phyloP scores from a whole-genome alignment of 2,329 filamentous ascomycete genomes.

The Pseudogymnoascus sp. region DNA sequence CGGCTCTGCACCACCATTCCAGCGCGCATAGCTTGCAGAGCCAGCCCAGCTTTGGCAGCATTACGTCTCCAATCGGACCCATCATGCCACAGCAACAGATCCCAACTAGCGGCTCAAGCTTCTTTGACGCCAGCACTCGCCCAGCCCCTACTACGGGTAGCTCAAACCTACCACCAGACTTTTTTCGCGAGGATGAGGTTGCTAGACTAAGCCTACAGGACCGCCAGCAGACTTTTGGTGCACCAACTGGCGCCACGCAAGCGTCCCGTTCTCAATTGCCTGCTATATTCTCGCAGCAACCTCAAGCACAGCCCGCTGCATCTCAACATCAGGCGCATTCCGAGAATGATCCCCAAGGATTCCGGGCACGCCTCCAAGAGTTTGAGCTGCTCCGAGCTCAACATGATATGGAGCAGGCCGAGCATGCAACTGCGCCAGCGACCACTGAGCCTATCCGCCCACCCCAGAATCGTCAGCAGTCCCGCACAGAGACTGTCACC shows the following conservation, averaged over 20 bases:
- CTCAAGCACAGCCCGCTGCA: slow-evolving; percentile 39
- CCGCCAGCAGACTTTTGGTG: slow-evolving; percentile 16
- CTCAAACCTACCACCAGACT: slow-evolving; percentile 40
- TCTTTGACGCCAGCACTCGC: slow-evolving; percentile 54
- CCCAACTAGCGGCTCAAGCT: slow-evolving; percentile 47
- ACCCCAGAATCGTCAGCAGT: slow-evolving; percentile 18
- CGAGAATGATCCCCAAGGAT: slow-evolving; percentile 50
- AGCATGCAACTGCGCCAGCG: slow-evolving; percentile 24
- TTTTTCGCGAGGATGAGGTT: slow-evolving; percentile 65
- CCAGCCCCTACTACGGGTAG: slow-evolving; percentile 31
- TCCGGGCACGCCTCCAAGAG: slow-evolving; percentile 61
- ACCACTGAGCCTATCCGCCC: slow-evolving; percentile 23
- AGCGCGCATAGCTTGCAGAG: slow-evolving; percentile 94
- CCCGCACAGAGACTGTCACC: slow-evolving; percentile 15
- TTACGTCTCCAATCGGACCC: slow-evolving; percentile 71
- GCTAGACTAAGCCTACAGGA: slow-evolving; percentile 52
- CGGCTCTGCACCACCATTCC: slow-evolving; percentile 76
- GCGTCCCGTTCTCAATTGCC: slow-evolving; percentile 23
- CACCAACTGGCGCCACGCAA: slow-evolving; percentile 17
- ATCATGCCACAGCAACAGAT: slow-evolving; percentile 47
- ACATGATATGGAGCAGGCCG: slow-evolving; percentile 47
- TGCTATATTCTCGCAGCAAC: slow-evolving; percentile 22
- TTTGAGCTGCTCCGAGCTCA: slow-evolving; percentile 74
- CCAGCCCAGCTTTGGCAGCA: slow-evolving; percentile 92
- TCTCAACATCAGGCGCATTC: slow-evolving; percentile 51